Evolutionary conservation across 208 protist species (phyloP).

Genomic region (Leishmania gerbilli): DNA sequence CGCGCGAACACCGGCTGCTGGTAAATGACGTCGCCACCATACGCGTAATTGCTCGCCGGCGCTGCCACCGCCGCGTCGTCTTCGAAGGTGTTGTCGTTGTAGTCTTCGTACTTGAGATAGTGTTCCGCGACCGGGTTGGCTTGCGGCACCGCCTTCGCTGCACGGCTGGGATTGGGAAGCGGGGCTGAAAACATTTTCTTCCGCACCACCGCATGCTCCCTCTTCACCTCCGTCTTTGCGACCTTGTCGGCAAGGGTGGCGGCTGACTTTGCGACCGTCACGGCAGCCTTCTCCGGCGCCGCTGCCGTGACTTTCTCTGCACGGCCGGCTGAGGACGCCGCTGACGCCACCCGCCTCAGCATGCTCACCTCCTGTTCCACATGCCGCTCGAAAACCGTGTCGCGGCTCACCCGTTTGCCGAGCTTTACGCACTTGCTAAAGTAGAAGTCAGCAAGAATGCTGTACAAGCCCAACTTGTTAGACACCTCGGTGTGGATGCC

Average conservation of each 20-base stretch:
- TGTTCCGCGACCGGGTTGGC: slow-evolving; percentile 4
- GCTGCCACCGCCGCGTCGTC: background rate
- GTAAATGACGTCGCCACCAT: slow-evolving; percentile 20
- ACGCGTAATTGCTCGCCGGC: background rate
- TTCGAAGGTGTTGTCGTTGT: slow-evolving; percentile 12
- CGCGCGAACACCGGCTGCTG: slow-evolving; percentile 10
- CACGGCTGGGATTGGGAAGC: background rate
- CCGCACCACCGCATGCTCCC: background rate
- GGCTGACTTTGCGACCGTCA: background rate
- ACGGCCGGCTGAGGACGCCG: background rate
- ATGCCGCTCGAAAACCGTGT: slow-evolving; percentile 47
- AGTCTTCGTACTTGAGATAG: slow-evolving; percentile 27
- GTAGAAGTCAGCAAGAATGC: slow-evolving; percentile 77
- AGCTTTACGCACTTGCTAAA: slow-evolving; percentile 85
- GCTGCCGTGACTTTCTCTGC: slow-evolving; percentile 14
- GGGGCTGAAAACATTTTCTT: background rate
- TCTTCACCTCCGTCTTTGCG: background rate
- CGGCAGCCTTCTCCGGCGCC: background rate
- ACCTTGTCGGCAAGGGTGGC: background rate
- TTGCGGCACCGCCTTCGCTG: background rate
- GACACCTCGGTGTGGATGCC: slow-evolving; percentile 49
- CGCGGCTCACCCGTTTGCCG: slow-evolving; percentile 78
- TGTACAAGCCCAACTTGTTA: slow-evolving; percentile 75
- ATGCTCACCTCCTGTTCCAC: slow-evolving; percentile 58
- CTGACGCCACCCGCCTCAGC: slow-evolving; percentile 28